These are phyloP conservation scores for Azolla pinnata DNA, from an alignment of 75 land plant species.

Conservation along the genomic window DNA sequence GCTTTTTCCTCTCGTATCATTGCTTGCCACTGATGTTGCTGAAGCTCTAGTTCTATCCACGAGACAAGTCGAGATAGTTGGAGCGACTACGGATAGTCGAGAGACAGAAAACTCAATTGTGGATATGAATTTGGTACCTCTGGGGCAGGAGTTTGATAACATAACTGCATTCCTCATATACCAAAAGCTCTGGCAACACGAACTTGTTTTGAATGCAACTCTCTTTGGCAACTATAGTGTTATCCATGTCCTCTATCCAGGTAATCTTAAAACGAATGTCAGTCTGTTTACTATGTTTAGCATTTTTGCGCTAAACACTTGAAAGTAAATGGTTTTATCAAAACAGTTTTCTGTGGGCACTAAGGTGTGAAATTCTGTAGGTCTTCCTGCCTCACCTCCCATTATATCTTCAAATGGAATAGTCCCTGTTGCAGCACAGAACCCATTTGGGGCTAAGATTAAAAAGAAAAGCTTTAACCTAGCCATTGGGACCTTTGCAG, in stretches of 20 bases:
- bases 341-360: too few relatives aligned
- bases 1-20: slow-evolving; percentile 72
- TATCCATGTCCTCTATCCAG: slow-evolving; percentile 65
- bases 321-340: too few relatives aligned
- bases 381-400: neutral
- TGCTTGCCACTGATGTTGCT: slow-evolving; percentile 67
- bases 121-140: slow-evolving; percentile 59
- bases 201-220: slow-evolving; percentile 42
- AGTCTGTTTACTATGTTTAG: too few relatives aligned
- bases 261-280: too few relatives aligned
- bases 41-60: slow-evolving; percentile 35
- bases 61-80: slow-evolving; percentile 75
- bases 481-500: slow-evolving; percentile 28
- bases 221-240: slow-evolving; percentile 64
- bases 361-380: too few relatives aligned
- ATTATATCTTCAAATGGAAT: neutral
- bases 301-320: too few relatives aligned
- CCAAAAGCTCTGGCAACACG: slow-evolving; percentile 57
- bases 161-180: slow-evolving; percentile 45
- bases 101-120: slow-evolving; percentile 46
- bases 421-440: slow-evolving; percentile 11
- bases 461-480: slow-evolving; percentile 22
- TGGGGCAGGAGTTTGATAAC: slow-evolving; percentile 37
- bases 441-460: slow-evolving; percentile 65
- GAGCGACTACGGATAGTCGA: slow-evolving; percentile 63